A percentile compares a stretch with the other conserved stretches of the same genome.
Evolutionary conservation across 306 rosid species (phyloP).

Genomic region (Glycine soja): DNA sequence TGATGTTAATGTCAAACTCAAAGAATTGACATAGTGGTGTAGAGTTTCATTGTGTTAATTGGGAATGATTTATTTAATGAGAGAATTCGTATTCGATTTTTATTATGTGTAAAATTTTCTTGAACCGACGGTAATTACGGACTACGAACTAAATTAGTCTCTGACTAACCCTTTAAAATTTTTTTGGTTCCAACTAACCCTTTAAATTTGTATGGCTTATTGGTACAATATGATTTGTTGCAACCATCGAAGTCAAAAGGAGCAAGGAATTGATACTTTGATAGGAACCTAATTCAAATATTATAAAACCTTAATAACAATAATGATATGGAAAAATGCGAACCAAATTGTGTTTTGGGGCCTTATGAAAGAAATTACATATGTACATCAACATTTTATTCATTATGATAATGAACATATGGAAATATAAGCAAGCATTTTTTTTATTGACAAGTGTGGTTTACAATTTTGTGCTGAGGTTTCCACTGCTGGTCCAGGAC

Average conservation of each 20-base stretch:
- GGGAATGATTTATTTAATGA: too few relatives aligned
- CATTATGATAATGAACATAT: constrained; percentile 38
- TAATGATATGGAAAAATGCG: constrained; percentile 21
- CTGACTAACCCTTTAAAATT: too few relatives aligned
- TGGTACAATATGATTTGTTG: background rate
- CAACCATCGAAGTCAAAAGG: background rate
- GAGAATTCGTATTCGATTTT: too few relatives aligned
- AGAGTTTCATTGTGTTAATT: too few relatives aligned
- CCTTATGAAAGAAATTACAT: constrained; percentile 12
- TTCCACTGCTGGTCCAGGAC: constrained; percentile 94
- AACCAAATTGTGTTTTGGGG: constrained; percentile 4
- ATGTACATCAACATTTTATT: constrained; percentile 46
- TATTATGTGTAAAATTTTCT: too few relatives aligned
- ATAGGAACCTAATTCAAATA: background rate
- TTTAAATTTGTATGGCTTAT: background rate
- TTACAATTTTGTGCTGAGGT: constrained; percentile 63
- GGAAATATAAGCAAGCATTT: constrained; percentile 26
- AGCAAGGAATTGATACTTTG: background rate
- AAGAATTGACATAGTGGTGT: too few relatives aligned
- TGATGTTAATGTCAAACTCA: too few relatives aligned
- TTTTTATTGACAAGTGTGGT: constrained; percentile 14
- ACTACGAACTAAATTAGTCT: too few relatives aligned
- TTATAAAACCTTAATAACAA: background rate
- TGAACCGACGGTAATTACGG: too few relatives aligned
- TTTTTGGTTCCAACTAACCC: too few relatives aligned